A percentile compares a stretch with the other conserved stretches of the same genome.
Conservation (phyloP, 495 filamentous ascomycete species). For the Coniosporium apollinis region DNA sequence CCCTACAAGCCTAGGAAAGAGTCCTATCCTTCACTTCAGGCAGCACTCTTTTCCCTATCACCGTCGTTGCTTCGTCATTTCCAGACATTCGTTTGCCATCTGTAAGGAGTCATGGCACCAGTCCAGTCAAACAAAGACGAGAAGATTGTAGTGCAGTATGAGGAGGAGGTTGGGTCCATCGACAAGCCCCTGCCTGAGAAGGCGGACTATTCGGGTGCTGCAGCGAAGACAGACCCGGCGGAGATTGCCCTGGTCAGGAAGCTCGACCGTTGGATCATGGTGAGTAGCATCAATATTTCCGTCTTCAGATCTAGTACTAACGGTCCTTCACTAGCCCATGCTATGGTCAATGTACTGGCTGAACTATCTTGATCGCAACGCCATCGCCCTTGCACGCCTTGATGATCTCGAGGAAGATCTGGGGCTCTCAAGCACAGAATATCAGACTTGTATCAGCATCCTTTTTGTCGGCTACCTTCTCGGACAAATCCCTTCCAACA, state of each 20-base stretch:
- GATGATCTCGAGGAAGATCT: conserved; percentile 31
- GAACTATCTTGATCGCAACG: conserved; percentile 33
- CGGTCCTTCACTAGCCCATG: conserved; percentile 17
- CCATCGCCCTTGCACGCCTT: conserved; percentile 27
- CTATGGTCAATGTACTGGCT: conserved; percentile 36
- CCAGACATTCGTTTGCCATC: too few species aligned
- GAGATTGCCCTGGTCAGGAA: conserved; percentile 32
- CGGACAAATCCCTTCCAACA: conserved; percentile 25
- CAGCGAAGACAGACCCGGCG: conserved; percentile 24
- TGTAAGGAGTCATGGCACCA: too few species aligned
- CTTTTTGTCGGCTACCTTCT: conserved; percentile 36
- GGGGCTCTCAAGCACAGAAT: conserved; percentile 30
- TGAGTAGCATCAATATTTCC: conserved; percentile 11
- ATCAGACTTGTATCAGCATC: conserved; percentile 40
- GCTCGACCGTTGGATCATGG: conserved; percentile 32
- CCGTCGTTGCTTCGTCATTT: too few species aligned
- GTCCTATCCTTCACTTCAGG: too few species aligned
- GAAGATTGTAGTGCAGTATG: too few species aligned
- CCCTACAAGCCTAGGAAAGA: too few species aligned
- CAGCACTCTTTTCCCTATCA: too few species aligned
- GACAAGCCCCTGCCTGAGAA: too few species aligned
- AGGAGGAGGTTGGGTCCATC: too few species aligned
- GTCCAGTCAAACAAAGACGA: too few species aligned
- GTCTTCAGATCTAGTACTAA: background rate
- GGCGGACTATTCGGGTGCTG: conserved; percentile 26